phyloP scores from a whole-genome alignment of 495 filamentous ascomycete genomes.

The Penicillium cosmopolitanum region DNA sequence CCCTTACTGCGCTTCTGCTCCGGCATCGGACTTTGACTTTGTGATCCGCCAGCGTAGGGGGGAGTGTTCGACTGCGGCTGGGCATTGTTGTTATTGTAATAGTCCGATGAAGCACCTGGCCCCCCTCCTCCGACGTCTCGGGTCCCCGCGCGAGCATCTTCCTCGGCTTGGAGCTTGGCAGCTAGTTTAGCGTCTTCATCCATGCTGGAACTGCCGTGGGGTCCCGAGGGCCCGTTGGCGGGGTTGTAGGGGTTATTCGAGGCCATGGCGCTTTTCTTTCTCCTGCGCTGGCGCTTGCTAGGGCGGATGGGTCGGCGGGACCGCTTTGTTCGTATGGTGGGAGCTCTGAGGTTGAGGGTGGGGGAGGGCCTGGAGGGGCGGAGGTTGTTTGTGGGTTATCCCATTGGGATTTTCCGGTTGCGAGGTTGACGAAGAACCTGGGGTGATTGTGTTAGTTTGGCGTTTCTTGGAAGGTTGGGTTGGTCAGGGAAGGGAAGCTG shows the following conservation, averaged over 20 bases:
- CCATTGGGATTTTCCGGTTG: constrained; percentile 88
- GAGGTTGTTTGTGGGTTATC: constrained; percentile 63
- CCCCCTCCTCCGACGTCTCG: constrained; percentile 19
- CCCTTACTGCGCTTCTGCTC: constrained; percentile 37
- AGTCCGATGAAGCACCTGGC: constrained; percentile 45
- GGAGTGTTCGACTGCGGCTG: constrained; percentile 28
- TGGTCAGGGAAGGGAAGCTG: too few species aligned
- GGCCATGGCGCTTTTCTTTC: constrained; percentile 51
- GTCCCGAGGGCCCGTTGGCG: constrained; percentile 14
- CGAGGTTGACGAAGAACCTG: constrained; percentile 88
- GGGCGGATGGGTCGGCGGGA: constrained; percentile 34
- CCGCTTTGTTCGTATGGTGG: constrained; percentile 63
- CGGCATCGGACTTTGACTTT: too few species aligned
- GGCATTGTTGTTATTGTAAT: constrained; percentile 39
- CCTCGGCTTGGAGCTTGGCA: constrained; percentile 78
- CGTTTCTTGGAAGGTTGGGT: too few species aligned
- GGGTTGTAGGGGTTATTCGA: constrained; percentile 65
- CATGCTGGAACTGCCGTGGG: constrained; percentile 31
- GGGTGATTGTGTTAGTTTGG: constrained; percentile 2
- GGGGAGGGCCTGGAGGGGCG: constrained; percentile 30
- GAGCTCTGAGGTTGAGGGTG: constrained; percentile 57
- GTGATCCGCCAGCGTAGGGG: constrained; percentile 19
- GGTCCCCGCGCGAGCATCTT: constrained; percentile 62
- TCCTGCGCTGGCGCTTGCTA: constrained; percentile 50
- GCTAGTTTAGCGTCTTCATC: constrained; percentile 77